Conservation (phyloP, 106 monocot genomes). For the Dioscorea dumetorum region DNA sequence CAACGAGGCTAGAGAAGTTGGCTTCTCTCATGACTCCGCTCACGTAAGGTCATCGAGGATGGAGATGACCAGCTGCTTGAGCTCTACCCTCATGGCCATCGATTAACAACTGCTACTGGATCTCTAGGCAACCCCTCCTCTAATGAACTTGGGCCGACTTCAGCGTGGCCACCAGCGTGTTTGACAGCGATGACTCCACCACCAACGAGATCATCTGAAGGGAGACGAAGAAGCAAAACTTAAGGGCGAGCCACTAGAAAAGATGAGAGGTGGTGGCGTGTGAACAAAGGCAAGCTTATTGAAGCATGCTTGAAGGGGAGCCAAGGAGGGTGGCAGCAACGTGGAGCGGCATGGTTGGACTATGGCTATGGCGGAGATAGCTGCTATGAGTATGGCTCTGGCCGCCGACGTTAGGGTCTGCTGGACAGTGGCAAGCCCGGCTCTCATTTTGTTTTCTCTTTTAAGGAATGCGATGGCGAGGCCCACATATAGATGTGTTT, state of each 20-base stretch:
- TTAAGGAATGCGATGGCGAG: neutral
- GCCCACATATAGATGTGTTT: no score
- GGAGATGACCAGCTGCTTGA: conserved; percentile 66
- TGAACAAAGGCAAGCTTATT: conserved; percentile 56
- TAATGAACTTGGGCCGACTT: conserved; percentile 93
- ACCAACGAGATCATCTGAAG: conserved; percentile 8
- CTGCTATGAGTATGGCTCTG: conserved; percentile 28
- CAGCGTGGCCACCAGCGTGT: conserved; percentile 82
- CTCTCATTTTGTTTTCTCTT: no score
- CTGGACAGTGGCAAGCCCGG: conserved; percentile 52
- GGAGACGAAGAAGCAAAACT: conserved; percentile 91
- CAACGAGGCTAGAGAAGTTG: conserved; percentile 60
- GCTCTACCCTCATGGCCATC: conserved; percentile 86
- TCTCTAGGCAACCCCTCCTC: conserved; percentile 67
- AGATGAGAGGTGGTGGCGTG: conserved; percentile 64
- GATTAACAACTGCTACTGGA: conserved; percentile 68
- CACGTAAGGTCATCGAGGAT: conserved; percentile 84
- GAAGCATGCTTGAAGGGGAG: conserved; percentile 46
- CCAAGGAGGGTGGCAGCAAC: conserved; percentile 65
- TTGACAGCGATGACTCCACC: conserved; percentile 48
- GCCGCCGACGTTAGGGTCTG: conserved; percentile 72
- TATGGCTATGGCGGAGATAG: conserved; percentile 46
- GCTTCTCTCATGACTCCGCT: conserved; percentile 90
- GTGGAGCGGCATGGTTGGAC: conserved; percentile 43
- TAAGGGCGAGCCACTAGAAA: conserved; percentile 82